Evolutionary conservation across 331 rosid species (phyloP).

Genomic region (Pyrus hybrid): DNA sequence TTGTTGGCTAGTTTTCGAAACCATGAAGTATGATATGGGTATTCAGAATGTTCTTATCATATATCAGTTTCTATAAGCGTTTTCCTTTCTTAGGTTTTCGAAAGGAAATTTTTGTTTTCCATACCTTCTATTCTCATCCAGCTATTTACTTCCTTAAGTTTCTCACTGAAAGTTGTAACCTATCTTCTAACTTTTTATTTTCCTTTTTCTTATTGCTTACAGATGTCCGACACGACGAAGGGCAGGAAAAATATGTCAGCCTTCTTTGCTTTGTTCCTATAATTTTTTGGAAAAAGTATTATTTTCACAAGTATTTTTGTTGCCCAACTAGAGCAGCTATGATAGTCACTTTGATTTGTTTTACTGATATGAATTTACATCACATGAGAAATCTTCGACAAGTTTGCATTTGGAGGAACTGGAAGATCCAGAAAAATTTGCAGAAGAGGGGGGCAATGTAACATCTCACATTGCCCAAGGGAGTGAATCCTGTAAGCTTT

Average conservation of each 20-base stretch:
- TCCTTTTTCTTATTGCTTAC: slow-evolving; percentile 26
- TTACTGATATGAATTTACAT: slow-evolving; percentile 34
- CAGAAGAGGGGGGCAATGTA: slow-evolving; percentile 62
- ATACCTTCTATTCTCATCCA: background rate
- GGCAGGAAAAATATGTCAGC: slow-evolving; percentile 65
- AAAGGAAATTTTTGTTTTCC: background rate
- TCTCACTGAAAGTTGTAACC: background rate
- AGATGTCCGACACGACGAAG: slow-evolving; percentile 66
- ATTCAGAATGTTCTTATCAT: background rate
- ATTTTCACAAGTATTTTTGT: background rate
- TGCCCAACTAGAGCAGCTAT: slow-evolving; percentile 4
- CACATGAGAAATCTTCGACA: slow-evolving; percentile 59
- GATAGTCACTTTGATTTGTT: slow-evolving; percentile 10
- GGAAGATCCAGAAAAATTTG: slow-evolving; percentile 58
- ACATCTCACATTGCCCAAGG: too few species aligned
- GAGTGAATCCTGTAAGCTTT: too few species aligned
- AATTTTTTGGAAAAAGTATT: background rate
- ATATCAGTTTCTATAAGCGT: background rate
- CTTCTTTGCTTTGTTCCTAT: slow-evolving; percentile 8
- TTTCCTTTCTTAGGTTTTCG: background rate
- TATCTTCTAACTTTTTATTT: background rate
- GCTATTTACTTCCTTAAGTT: background rate
- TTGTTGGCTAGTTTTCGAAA: background rate
- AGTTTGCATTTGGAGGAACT: slow-evolving; percentile 68
- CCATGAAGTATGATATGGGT: background rate